Percentiles rank a stretch among this genome's conserved stretches.
Conservation (phyloP, 176 grass and related monocot species). For the Leersia perrieri region DNA sequence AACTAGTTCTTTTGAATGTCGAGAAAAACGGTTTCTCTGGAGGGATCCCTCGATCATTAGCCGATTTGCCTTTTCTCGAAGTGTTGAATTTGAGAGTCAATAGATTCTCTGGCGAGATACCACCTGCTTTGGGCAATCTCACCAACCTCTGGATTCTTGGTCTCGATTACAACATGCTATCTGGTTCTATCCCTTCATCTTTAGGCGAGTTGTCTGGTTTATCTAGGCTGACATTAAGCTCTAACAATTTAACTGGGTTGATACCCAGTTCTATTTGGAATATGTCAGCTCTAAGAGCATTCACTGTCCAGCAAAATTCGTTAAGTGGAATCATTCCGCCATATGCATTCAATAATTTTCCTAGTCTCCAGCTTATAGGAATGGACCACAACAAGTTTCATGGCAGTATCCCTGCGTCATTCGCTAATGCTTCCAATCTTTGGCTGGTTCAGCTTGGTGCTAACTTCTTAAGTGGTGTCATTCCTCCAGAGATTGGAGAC, state of each 20-base stretch:
- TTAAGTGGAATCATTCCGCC: not conserved
- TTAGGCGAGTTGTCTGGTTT: conserved; percentile 5
- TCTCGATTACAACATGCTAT: not conserved
- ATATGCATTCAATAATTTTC: not conserved
- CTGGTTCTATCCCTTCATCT: conserved; percentile 14
- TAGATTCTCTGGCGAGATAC: conserved; percentile 22
- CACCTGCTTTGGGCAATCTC: conserved; percentile 2
- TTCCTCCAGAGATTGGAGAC: conserved; percentile 2
- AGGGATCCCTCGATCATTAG: not conserved
- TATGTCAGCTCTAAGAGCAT: not conserved
- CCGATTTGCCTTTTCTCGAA: not conserved
- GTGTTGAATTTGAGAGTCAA: not conserved
- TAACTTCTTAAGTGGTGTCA: conserved; percentile 13
- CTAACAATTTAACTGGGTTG: conserved; percentile 20
- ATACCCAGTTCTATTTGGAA: conserved; percentile 29
- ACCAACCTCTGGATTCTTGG: not conserved
- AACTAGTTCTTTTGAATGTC: not conserved
- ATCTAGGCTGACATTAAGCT: not conserved
- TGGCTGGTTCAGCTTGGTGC: not conserved
- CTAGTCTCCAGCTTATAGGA: not conserved
- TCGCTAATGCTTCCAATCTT: conserved; percentile 30
- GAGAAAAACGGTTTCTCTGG: not conserved
- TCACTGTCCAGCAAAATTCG: not conserved
- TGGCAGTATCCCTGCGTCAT: conserved; percentile 17
- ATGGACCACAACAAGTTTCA: conserved; percentile 28